Evolutionary conservation across 2,329 filamentous ascomycete genomes (phyloP), one percentile per base, ranked within the genome.

Genomic region (Emergomyces africanus): DNA sequence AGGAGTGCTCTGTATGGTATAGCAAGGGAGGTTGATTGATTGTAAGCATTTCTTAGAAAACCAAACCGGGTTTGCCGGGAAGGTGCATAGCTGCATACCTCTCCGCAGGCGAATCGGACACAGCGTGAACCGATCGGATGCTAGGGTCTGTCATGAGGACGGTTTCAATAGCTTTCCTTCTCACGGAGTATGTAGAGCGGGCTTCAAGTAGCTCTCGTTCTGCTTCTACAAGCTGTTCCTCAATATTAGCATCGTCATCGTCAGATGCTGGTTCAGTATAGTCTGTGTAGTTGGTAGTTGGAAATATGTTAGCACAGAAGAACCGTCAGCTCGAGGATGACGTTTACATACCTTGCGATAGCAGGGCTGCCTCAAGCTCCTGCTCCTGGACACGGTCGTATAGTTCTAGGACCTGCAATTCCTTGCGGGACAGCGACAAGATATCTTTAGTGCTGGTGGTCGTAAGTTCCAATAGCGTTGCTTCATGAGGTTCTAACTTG

Each of bases 91-190:
- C 39, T n/a, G 20, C 70, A 59, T 78, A 89, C 88, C 83, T 82
- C 73, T 94, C 88, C 57, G 85, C 77, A 50, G 82, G 81, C 1
- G 83, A 82, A 20, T 83, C 79, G 14, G 81, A 81, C 49, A 84
- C 84, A 61, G 81, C 77, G 70, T 95, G 88, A 44, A 92, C 83
- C 6, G 89, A 86, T 67, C 88, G 89, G 60, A 95, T 76, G 46
- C 88, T 84, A 8, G 90, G 89, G 66, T 89, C 86, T 59, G 85
- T 84, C 65, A 83, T 83, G 64, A 94, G 73, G 57, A 89, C 83
- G 53, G 80, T 83, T 62, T 87, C 83, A 25, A 85, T 78, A 25
- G 88, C 84, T 61, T 83, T 83, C 69, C 86, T 86, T 63, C 83
- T 83, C 59, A 92, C 77, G 46, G 83, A 79, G 71, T 89, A 88